phyloP scores from a whole-genome alignment of 2,329 filamentous ascomycete genomes.

The Diaporthe velutina region DNA sequence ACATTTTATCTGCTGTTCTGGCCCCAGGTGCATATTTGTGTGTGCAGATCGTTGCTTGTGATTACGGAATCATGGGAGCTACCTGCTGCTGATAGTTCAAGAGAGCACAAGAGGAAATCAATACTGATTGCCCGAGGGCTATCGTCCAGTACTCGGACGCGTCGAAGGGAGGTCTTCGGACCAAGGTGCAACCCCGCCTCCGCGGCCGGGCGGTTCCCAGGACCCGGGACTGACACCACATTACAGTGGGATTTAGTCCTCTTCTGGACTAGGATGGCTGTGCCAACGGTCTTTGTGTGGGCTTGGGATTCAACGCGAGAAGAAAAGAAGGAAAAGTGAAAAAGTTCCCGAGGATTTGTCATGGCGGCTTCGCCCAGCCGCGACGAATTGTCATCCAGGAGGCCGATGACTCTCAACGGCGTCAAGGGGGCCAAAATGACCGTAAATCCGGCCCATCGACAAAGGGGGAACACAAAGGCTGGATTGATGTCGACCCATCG shows the following conservation, averaged over 20 bases:
- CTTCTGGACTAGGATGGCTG: conserved; percentile 14
- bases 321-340: not conserved
- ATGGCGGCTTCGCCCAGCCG: not conserved
- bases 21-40: not conserved
- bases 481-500: not conserved
- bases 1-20: not conserved
- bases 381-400: conserved; percentile 15
- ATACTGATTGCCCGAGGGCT: not conserved
- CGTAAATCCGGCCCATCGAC: not conserved
- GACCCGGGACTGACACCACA: not conserved
- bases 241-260: not conserved
- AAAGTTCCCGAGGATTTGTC: conserved; percentile 13
- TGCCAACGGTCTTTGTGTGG: not conserved
- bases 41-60: not conserved
- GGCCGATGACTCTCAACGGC: conserved; percentile 12
- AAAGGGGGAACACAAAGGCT: not conserved
- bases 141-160: conserved; percentile 7
- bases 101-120: not conserved
- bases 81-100: not conserved
- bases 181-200: conserved; percentile 15
- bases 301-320: not conserved
- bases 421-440: not conserved
- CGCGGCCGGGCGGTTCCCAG: not conserved
- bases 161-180: conserved; percentile 17
- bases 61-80: not conserved